Percentiles rank a stretch among this genome's conserved stretches.
These are phyloP conservation scores for Avena sativa DNA, from an alignment of 176 grass and related monocot species.

Conservation along the genomic window DNA sequence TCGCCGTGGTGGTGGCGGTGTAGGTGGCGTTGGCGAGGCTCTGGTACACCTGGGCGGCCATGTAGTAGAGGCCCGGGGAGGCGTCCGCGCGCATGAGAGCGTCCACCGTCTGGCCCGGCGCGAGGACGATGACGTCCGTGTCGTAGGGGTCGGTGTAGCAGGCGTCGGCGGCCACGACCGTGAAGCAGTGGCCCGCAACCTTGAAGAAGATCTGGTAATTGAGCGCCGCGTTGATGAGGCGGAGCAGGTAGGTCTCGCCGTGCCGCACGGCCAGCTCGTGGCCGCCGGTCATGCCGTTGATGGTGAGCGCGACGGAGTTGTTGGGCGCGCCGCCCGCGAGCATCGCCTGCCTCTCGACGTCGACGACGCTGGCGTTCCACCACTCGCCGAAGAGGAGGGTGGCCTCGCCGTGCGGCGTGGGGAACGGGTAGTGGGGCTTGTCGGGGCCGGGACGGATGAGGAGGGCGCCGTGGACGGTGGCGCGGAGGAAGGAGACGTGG, in stretches of 20 bases:
- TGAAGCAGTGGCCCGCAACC: constrained; percentile 67
- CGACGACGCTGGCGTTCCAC: constrained; percentile 63
- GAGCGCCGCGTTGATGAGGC: constrained; percentile 73
- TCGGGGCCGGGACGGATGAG: constrained; percentile 44
- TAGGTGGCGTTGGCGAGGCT: constrained; percentile 50
- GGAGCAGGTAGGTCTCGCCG: constrained; percentile 58
- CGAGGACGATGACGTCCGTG: constrained; percentile 54
- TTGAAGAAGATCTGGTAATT: constrained; percentile 75
- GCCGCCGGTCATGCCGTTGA: constrained; percentile 57
- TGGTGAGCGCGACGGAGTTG: constrained; percentile 58
- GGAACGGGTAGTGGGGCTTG: constrained; percentile 46
- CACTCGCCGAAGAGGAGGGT: constrained; percentile 61
- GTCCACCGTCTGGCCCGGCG: constrained; percentile 72
- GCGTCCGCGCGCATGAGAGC: constrained; percentile 61
- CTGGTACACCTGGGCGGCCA: constrained; percentile 57
- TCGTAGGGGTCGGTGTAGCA: constrained; percentile 69
- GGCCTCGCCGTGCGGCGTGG: constrained; percentile 51
- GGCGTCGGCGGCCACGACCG: constrained; percentile 62
- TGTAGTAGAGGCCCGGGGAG: constrained; percentile 49
- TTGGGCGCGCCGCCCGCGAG: constrained; percentile 38
- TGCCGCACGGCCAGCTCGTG: constrained; percentile 41
- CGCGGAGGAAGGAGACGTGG: constrained; percentile 54
- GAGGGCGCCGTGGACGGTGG: constrained; percentile 58
- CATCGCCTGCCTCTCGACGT: constrained; percentile 44
- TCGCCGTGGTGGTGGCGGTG: constrained; percentile 48